These are phyloP conservation scores for Kwoniella mangroviensis DNA, from an alignment of 768 basidiomycete species.

Conservation along the genomic window DNA sequence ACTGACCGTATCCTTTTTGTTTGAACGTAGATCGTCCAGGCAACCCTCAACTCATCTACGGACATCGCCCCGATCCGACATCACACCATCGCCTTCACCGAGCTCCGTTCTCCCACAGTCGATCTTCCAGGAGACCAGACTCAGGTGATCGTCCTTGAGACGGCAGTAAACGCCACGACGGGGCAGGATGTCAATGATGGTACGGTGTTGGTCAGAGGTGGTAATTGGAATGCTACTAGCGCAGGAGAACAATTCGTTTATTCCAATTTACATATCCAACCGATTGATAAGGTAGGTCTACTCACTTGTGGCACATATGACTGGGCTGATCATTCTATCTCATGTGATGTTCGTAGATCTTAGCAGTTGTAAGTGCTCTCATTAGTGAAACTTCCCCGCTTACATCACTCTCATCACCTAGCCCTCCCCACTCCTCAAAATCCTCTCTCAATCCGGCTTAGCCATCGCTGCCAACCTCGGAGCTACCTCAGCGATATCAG, in stretches of 20 bases:
- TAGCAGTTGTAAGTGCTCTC: conserved; percentile 8
- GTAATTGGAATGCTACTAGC: conserved; percentile 40
- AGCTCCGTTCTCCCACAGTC: conserved; percentile 21
- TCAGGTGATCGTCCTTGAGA: conserved; percentile 43
- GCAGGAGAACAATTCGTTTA: conserved; percentile 18
- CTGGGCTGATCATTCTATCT: background rate
- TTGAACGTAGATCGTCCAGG: conserved; percentile 31
- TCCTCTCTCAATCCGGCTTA: conserved; percentile 22
- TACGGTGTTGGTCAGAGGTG: conserved; percentile 35
- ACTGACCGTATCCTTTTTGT: background rate
- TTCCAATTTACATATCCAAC: conserved; percentile 37
- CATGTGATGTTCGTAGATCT: conserved; percentile 1
- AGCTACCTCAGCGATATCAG: conserved; percentile 10
- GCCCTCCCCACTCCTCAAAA: conserved; percentile 35
- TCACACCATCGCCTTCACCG: conserved; percentile 44
- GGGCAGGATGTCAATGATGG: conserved; percentile 6
- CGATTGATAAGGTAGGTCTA: conserved; percentile 38
- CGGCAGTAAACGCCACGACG: conserved; percentile 20
- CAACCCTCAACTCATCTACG: conserved; percentile 32
- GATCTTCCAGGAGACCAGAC: conserved; percentile 35
- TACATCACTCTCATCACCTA: background rate
- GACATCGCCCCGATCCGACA: conserved; percentile 34
- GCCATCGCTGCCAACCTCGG: conserved; percentile 21
- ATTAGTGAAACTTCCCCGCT: background rate
- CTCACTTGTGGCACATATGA: background rate